Percentiles rank a stretch among this genome's conserved stretches.
Evolutionary conservation across 2,329 filamentous ascomycete genomes (phyloP).

Genomic region (Penicillium sp.): DNA sequence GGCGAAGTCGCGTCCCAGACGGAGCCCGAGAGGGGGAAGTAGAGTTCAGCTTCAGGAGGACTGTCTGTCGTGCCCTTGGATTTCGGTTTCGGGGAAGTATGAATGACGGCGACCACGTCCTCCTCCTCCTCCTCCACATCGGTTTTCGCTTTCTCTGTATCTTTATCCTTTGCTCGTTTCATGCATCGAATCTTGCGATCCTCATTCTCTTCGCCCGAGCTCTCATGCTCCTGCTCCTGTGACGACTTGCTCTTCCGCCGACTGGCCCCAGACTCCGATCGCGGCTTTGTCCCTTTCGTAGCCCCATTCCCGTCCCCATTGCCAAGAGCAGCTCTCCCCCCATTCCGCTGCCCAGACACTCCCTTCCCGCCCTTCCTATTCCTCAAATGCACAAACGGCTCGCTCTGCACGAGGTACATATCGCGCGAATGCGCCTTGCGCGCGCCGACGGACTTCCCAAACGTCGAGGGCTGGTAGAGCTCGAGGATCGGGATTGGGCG

Average conservation of each 20-base stretch:
- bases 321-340: not conserved
- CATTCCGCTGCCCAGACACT: not conserved
- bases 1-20: slow-evolving; percentile 3
- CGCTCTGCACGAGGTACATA: slow-evolving; percentile 36
- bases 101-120: slow-evolving; percentile 11
- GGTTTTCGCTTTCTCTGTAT: not conserved
- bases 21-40: not conserved
- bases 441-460: slow-evolving; percentile 28
- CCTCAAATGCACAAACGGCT: slow-evolving; percentile 26
- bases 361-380: not conserved
- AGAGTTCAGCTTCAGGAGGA: slow-evolving; percentile 7
- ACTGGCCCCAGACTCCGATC: not conserved
- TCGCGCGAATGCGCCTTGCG: slow-evolving; percentile 33
- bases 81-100: slow-evolving; percentile 13
- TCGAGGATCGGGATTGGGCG: slow-evolving; percentile 37
- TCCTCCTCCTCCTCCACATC: not conserved
- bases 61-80: not conserved
- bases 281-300: not conserved
- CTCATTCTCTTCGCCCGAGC: not conserved
- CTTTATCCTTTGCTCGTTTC: not conserved
- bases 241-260: slow-evolving; percentile 1
- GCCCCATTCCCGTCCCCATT: not conserved
- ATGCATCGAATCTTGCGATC: not conserved
- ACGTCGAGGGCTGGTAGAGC: slow-evolving; percentile 35
- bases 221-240: not conserved